Percentiles rank a stretch among this genome's conserved stretches.
Conservation (phyloP, 2,329 filamentous ascomycete species). For the Pseudodiploospora longispora region DNA sequence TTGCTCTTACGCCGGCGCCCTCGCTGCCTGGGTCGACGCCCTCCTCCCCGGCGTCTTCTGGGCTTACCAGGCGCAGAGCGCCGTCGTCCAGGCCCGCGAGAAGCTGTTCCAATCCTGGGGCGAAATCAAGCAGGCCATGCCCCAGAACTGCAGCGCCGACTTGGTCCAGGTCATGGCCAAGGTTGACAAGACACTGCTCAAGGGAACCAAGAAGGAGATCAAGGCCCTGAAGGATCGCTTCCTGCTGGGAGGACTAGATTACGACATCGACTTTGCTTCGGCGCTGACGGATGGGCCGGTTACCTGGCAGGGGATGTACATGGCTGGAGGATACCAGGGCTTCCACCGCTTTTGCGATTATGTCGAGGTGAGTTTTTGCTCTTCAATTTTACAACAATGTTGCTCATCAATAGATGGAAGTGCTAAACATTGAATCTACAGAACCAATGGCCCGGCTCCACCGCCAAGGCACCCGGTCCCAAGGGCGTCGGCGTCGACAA, state of each 20-base stretch:
- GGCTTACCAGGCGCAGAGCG: slow-evolving; percentile 68
- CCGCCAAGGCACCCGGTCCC: slow-evolving; percentile 7
- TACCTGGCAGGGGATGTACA: slow-evolving; percentile 28
- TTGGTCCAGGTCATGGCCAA: slow-evolving; percentile 46
- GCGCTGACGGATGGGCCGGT: slow-evolving; percentile 18
- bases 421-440: slow-evolving; percentile 2
- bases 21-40: slow-evolving; percentile 63
- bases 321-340: slow-evolving; percentile 24
- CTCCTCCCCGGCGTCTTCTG: slow-evolving; percentile 69
- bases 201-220: slow-evolving; percentile 20
- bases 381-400: background rate
- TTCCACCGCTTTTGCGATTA: slow-evolving; percentile 30
- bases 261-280: slow-evolving; percentile 42
- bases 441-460: slow-evolving; percentile 14
- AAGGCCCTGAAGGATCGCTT: slow-evolving; percentile 37
- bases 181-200: slow-evolving; percentile 39
- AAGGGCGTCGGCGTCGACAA: slow-evolving; percentile 45
- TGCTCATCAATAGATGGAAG: background rate
- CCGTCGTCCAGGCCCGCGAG: slow-evolving; percentile 64
- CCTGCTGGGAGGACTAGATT: slow-evolving; percentile 30
- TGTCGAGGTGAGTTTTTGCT: slow-evolving; percentile 14
- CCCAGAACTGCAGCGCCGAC: slow-evolving; percentile 52
- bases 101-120: slow-evolving; percentile 58
- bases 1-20: slow-evolving; percentile 70
- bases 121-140: slow-evolving; percentile 35